phyloP scores from a whole-genome alignment of 371 early-diverging fungal genomes.

The Mortierella polycephala region DNA sequence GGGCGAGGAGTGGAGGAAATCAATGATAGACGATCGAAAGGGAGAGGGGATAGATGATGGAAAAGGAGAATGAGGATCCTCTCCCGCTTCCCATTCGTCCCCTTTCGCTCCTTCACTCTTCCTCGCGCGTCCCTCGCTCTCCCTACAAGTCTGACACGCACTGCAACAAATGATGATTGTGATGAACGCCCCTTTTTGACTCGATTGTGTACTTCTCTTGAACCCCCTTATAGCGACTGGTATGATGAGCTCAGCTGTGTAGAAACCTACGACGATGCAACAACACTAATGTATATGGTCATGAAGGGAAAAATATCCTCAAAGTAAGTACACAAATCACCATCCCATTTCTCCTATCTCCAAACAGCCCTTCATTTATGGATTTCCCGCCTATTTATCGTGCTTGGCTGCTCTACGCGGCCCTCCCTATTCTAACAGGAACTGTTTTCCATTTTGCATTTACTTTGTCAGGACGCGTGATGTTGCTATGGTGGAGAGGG shows the following conservation, averaged over 20 bases:
- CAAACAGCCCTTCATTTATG: not conserved
- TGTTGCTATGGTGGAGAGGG: constrained; percentile 69
- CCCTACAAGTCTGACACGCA: not conserved
- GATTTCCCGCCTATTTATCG: constrained; percentile 2
- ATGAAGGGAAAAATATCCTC: constrained; percentile 52
- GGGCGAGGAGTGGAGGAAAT: not conserved
- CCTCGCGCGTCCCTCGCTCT: not conserved
- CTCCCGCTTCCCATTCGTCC: not conserved
- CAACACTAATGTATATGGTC: constrained; percentile 53
- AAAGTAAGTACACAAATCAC: constrained; percentile 31
- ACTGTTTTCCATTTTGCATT: not conserved
- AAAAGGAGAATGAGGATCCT: constrained; percentile 5
- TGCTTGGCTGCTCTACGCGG: not conserved
- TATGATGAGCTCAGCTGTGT: constrained; percentile 53
- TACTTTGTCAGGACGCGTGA: constrained; percentile 61
- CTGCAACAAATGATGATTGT: not conserved
- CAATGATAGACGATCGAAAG: not conserved
- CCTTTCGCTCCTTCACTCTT: not conserved
- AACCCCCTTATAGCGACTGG: constrained; percentile 40
- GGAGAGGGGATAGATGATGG: not conserved
- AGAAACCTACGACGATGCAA: constrained; percentile 49
- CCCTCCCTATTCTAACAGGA: not conserved
- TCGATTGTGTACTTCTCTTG: not conserved
- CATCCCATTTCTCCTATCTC: too few relatives aligned
- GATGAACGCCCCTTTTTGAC: constrained; percentile 1